Conservation (phyloP, 495 filamentous ascomycete species). For the Cercophora scortea region DNA sequence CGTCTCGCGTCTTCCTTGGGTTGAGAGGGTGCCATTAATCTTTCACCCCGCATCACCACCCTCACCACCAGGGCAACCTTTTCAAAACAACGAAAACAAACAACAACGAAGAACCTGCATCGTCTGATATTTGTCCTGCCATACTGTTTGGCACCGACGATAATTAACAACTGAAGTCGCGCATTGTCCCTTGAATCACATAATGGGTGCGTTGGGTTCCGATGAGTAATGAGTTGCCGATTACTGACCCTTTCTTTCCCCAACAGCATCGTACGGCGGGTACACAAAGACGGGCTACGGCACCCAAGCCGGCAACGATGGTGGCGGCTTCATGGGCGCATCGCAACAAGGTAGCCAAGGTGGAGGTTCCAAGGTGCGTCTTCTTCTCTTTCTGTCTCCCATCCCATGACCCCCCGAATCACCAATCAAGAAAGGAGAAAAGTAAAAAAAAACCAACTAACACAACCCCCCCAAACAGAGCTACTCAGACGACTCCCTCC, state of each 20-base stretch:
- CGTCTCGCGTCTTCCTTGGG: not conserved
- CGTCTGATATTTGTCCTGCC: too few relatives aligned
- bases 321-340: slow-evolving; percentile 37
- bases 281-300: slow-evolving; percentile 32
- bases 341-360: slow-evolving; percentile 38
- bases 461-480: slow-evolving; percentile 7
- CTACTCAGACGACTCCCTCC: slow-evolving; percentile 59
- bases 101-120: not conserved
- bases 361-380: slow-evolving; percentile 16
- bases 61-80: not conserved
- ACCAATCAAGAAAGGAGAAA: too few relatives aligned
- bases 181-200: not conserved
- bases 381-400: not conserved
- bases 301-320: slow-evolving; percentile 32
- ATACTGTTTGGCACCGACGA: too few relatives aligned
- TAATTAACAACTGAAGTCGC: too few relatives aligned
- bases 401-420: not conserved
- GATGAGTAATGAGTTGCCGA: not conserved
- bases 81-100: not conserved
- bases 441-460: not conserved
- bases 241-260: not conserved
- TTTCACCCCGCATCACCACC: slow-evolving; percentile 8
- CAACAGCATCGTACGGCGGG: slow-evolving; percentile 32
- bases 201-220: slow-evolving; percentile 11
- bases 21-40: not conserved